Evolutionary conservation across 805 yeast species (phyloP).

Genomic region (Metschnikowia continentalis): DNA sequence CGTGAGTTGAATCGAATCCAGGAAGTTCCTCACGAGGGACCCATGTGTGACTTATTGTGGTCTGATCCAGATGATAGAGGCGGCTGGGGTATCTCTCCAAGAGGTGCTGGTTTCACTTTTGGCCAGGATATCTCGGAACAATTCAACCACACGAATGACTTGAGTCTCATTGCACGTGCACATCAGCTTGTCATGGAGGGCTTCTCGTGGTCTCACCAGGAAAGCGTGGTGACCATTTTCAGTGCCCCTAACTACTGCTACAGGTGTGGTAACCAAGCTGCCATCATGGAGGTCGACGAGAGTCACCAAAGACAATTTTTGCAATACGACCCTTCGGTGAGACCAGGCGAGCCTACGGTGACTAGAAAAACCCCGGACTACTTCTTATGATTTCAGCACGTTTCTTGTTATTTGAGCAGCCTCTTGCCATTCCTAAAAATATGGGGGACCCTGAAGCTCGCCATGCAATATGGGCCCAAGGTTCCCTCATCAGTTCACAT

Average conservation of each 20-base stretch:
- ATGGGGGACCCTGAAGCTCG: background rate
- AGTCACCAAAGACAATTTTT: slow-evolving; percentile 84
- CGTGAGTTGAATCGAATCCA: slow-evolving; percentile 87
- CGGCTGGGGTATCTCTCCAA: slow-evolving; percentile 96
- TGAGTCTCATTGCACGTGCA: slow-evolving; percentile 85
- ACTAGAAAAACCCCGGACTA: slow-evolving; percentile 96
- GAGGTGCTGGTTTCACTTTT: slow-evolving; percentile 98
- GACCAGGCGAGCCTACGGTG: slow-evolving; percentile 98
- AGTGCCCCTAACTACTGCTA: slow-evolving; percentile 96
- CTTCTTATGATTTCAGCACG: slow-evolving; percentile 55
- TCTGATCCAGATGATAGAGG: slow-evolving; percentile 97
- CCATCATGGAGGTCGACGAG: slow-evolving; percentile 97
- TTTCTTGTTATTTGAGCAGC: background rate
- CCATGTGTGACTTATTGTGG: slow-evolving; percentile 96
- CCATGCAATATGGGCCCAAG: background rate
- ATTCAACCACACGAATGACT: slow-evolving; percentile 85
- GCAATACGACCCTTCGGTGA: slow-evolving; percentile 93
- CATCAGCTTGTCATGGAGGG: slow-evolving; percentile 99
- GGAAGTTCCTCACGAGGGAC: slow-evolving; percentile 97
- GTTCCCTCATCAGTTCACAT: background rate
- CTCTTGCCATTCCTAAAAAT: background rate
- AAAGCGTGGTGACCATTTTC: slow-evolving; percentile 88
- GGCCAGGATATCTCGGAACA: slow-evolving; percentile 94
- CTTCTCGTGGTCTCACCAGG: slow-evolving; percentile 91
- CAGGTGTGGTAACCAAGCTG: slow-evolving; percentile 97